Percentiles rank a stretch among this genome's conserved stretches.
Conservation (phyloP, 2,329 filamentous ascomycete genomes). For the Beauveria sp. region DNA sequence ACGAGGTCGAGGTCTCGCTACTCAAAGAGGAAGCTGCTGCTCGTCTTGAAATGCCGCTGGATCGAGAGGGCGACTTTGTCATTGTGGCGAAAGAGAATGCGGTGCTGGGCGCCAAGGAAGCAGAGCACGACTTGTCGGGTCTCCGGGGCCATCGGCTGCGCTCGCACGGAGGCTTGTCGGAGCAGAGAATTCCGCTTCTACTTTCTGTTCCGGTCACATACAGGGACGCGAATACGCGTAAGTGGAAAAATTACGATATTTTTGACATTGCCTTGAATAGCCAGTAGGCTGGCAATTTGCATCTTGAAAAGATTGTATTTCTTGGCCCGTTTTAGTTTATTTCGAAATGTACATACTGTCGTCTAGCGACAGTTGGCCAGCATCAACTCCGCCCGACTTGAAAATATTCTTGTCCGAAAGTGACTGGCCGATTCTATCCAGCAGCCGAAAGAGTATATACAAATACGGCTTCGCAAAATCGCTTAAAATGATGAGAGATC, state of each 20-base stretch:
- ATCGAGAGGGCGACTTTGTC: conserved; percentile 33
- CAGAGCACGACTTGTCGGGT: conserved; percentile 28
- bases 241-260: conserved; percentile 31
- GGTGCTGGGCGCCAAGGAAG: conserved; percentile 28
- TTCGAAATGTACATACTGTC: neutral
- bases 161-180: conserved; percentile 33
- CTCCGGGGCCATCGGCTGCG: conserved; percentile 27
- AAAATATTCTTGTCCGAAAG: neutral
- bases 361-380: neutral
- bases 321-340: neutral
- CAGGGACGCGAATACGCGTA: conserved; percentile 6
- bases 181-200: conserved; percentile 30
- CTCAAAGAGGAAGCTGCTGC: conserved; percentile 24
- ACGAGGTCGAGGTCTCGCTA: conserved; percentile 26
- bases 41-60: conserved; percentile 29
- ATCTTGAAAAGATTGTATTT: neutral
- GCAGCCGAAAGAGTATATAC: neutral
- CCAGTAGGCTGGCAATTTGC: neutral
- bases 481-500: neutral
- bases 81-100: conserved; percentile 28
- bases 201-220: conserved; percentile 21
- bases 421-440: neutral
- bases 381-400: too few relatives aligned
- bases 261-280: conserved; percentile 31
- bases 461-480: neutral